phyloP scores from a whole-genome alignment of 129 eudicot genomes.

The Cynara cardunculus region DNA sequence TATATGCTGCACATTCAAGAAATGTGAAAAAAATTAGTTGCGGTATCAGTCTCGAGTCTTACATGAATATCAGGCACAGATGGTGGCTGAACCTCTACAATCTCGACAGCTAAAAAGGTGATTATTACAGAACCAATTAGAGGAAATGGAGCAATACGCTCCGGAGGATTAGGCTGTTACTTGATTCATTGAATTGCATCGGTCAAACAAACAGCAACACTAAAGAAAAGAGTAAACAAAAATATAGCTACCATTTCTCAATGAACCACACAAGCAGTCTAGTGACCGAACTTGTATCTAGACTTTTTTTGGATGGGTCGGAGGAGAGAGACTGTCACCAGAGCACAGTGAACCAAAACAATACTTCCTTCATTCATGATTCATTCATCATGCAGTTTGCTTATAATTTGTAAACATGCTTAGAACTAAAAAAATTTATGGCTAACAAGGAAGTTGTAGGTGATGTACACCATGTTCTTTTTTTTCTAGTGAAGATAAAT shows the following conservation, averaged over 20 bases:
- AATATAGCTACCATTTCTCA: background rate
- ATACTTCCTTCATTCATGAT: no score
- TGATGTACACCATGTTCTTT: no score
- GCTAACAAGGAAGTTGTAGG: no score
- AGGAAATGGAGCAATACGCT: background rate
- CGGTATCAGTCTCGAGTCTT: background rate
- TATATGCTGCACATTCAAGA: slow-evolving; percentile 61
- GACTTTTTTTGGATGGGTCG: background rate
- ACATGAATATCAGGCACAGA: background rate
- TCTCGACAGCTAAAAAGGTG: background rate
- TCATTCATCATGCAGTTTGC: no score
- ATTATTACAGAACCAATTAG: background rate
- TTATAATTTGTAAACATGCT: no score
- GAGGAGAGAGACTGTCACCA: background rate
- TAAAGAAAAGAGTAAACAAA: no score
- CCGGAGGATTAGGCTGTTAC: background rate
- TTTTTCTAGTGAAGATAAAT: no score
- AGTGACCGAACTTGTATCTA: background rate
- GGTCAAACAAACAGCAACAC: background rate
- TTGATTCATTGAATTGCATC: background rate
- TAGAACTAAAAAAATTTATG: no score
- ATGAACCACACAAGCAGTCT: background rate
- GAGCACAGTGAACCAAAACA: no score
- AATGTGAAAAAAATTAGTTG: background rate
- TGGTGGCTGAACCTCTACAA: background rate